Evolutionary conservation across 441 rosid species (phyloP).

Genomic region (Arabidopsis hybrid): DNA sequence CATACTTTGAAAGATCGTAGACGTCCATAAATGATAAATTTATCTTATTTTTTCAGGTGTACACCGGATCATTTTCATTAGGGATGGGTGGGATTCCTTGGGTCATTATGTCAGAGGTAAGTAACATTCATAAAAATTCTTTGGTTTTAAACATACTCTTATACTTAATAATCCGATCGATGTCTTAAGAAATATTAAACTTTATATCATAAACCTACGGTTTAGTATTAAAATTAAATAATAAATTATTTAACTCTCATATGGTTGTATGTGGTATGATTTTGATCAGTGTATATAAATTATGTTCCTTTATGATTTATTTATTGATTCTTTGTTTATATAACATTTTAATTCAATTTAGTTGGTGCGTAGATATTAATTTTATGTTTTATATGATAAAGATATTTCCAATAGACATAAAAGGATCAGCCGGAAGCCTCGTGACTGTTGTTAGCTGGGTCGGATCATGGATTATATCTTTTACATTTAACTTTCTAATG

Average conservation of each 20-base stretch:
- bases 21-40: too few relatives aligned
- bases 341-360: background rate
- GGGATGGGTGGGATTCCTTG: slow-evolving; percentile 73
- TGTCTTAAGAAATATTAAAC: background rate
- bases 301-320: too few relatives aligned
- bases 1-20: too few relatives aligned
- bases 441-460: slow-evolving; percentile 65
- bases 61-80: slow-evolving; percentile 58
- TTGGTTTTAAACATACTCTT: background rate
- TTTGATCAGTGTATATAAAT: too few relatives aligned
- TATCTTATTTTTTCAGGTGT: slow-evolving; percentile 47
- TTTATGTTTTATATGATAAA: slow-evolving; percentile 26
- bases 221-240: background rate
- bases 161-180: too few relatives aligned
- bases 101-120: slow-evolving; percentile 76
- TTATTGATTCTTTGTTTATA: too few relatives aligned
- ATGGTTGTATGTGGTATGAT: too few relatives aligned
- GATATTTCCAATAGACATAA: slow-evolving; percentile 67
- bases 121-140: background rate
- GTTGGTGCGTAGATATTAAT: too few relatives aligned
- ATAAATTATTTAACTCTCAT: too few relatives aligned
- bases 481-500: slow-evolving; percentile 59
- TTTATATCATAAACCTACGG: too few relatives aligned
- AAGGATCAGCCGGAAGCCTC: slow-evolving; percentile 70
- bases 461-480: slow-evolving; percentile 65